Base-by-base conservation (phyloP, 495 filamentous ascomycete species). In the Bacidia gigantensis region DNA sequence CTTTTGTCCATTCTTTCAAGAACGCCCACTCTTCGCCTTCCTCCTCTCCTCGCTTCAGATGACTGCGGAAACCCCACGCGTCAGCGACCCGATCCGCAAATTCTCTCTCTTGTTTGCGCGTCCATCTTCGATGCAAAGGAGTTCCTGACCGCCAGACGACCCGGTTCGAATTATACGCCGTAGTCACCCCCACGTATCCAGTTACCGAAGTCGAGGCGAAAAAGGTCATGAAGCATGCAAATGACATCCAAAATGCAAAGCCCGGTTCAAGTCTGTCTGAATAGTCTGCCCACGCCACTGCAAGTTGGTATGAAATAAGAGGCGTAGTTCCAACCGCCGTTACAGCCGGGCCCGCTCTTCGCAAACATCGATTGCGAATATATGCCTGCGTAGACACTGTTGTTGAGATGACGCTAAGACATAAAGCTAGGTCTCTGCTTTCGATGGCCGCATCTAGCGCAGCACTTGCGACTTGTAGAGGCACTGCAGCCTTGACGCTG, bases 91-190 rank as follows among this genome's bases (percentile, higher is more conserved):
- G 81, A 71, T 98, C 92, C 53, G 89, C 65, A 9, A 90, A 86
- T n/a, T 81, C 84, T 20, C 92, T 75, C 68, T 98, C 92, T 46
- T 95, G 88, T 68, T 98, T 92, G 29, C 86, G 74, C 38, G 95
- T 63, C 89, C 89, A 97, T n/a, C 93, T 77, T 54, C 89, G 71
- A 54, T 82, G 72, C 59, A 98, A 67, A 22, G 86, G 84, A 22
- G 83, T 81, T 1, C 92, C 92, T 11, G 73, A 69, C 11, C 80
- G 72, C 93, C 93, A 98, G 2, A 82, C 84, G 26, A 97, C 86
- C 2, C 92, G 79, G 52, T 87, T 81, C 64, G 97, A 89, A 64
- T 95, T 88, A 68, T 95, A 96, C 18, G 78, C 70, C 14, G 89
- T 95, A 26, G 83, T 83, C 22, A 90, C 64, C 12, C 89, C 88